A percentile compares a stretch with the other conserved stretches of the same genome.
phyloP scores from a whole-genome alignment of 139 green algal species.

The Micractinium conductrix region DNA sequence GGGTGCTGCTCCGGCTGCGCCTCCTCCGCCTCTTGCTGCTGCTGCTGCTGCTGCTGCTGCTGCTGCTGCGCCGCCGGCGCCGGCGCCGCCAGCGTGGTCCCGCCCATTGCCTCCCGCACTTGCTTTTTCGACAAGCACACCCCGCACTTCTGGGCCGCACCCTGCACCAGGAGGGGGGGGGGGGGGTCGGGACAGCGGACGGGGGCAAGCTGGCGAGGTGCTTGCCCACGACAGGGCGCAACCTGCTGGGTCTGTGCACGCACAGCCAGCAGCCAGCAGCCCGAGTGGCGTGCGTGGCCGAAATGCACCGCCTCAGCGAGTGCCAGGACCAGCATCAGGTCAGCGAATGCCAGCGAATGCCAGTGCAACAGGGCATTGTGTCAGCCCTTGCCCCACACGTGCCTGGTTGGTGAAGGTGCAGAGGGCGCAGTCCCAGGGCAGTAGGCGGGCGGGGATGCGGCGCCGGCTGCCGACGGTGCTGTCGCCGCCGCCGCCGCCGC shows the following conservation, averaged over 20 bases:
- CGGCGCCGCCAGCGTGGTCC: background rate
- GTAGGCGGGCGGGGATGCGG: conserved; percentile 46
- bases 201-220: too few species aligned
- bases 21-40: background rate
- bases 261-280: too few species aligned
- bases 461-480: background rate
- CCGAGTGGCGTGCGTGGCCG: too few species aligned
- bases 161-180: background rate
- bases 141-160: conserved; percentile 25
- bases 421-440: conserved; percentile 48
- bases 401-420: conserved; percentile 58
- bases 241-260: too few species aligned
- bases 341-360: too few species aligned
- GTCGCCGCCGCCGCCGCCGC: background rate
- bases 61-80: background rate
- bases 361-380: too few species aligned
- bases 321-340: too few species aligned
- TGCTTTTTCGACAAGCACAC: conserved; percentile 28
- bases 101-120: background rate
- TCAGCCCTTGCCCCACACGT: background rate
- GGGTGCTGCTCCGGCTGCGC: background rate
- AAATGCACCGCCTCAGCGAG: too few species aligned
- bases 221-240: too few species aligned
- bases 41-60: background rate
- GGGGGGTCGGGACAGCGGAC: too few species aligned